Evolutionary conservation across 1,284 basidiomycete species (phyloP), one percentile per base, ranked within the genome.

Genomic region (Tylopilus orsonianus): DNA sequence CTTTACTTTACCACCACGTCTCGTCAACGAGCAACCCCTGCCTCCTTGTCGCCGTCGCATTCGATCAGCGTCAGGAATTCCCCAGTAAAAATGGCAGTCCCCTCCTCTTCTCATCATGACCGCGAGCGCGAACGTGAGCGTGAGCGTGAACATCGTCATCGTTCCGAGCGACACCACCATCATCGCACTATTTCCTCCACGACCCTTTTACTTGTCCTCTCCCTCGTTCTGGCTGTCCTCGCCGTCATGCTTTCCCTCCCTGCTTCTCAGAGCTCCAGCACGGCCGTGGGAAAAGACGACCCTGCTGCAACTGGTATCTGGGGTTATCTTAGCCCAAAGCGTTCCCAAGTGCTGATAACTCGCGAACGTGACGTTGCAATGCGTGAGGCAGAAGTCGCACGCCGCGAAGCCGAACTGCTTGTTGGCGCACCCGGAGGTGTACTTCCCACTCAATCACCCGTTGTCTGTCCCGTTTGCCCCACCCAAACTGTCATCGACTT

Each of bases 141-240:
- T 19, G 74, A 62, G 57, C 72, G 72, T n/a, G 67, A 70, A 45
- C 70, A 75, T 29, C 71, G 75, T 56, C 72, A 72, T 50, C 76
- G 77, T 43, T 78, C 79, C 33, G 78, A 82, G 41, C 74, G 74
- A 43, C 83, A 85, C 61, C 86, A 87, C 62, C 87, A 89, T 54
- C 84, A 87, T 59, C 77, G 89, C 50, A 90, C 88, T 46, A 90
- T 91, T 55, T 91, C 89, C 8, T 90, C 87, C n/a, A 91, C 88
- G 0, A 91, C 89, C 8, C 81, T 91, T 38, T 79, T 91, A 48
- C 81, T 91, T 33, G 86, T 90, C 40, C 78, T 91, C 44, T 90
- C 88, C 13, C 82, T 91, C 38, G 81, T 91, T 42, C 75, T 91
- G 16, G 88, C 87, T 20, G 86, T 90, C 22, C 76, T 91, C 20